A percentile compares a stretch with the other conserved stretches of the same genome.
Evolutionary conservation across 768 basidiomycete genomes (phyloP).

Genomic region (Boletus rex-veris): DNA sequence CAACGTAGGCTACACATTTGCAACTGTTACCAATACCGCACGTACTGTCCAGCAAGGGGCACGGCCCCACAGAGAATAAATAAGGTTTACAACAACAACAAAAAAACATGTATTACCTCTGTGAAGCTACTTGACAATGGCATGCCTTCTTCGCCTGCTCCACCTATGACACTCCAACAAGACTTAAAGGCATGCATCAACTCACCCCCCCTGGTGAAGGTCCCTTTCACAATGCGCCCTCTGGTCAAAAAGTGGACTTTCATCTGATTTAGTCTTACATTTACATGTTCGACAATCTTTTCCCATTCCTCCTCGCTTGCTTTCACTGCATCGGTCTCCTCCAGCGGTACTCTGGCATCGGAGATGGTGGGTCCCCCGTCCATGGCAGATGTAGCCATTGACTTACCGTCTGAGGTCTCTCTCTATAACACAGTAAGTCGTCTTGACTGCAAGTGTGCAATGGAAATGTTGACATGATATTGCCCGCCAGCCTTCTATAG

Average conservation of each 20-base stretch:
- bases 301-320: conserved; percentile 11
- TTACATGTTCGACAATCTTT: conserved; percentile 19
- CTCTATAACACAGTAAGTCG: neutral
- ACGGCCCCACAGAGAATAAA: too few relatives aligned
- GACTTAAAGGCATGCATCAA: too few relatives aligned
- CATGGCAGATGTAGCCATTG: neutral
- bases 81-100: too few relatives aligned
- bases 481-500: conserved; percentile 22
- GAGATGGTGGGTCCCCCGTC: conserved; percentile 24
- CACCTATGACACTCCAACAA: too few relatives aligned
- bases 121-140: too few relatives aligned
- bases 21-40: too few relatives aligned
- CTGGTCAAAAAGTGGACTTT: conserved; percentile 28
- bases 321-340: conserved; percentile 2
- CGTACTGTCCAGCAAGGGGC: too few relatives aligned
- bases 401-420: conserved; percentile 1
- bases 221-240: conserved; percentile 21
- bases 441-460: neutral
- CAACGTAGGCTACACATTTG: too few relatives aligned
- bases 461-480: conserved; percentile 8
- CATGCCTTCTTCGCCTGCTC: too few relatives aligned
- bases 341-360: conserved; percentile 9
- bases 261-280: conserved; percentile 13
- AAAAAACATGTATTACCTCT: too few relatives aligned
- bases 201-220: too few relatives aligned